Evolutionary conservation across 2,329 filamentous ascomycete species (phyloP), one percentile per base, ranked within the genome.

Genomic region (Tolypocladium capitatum): DNA sequence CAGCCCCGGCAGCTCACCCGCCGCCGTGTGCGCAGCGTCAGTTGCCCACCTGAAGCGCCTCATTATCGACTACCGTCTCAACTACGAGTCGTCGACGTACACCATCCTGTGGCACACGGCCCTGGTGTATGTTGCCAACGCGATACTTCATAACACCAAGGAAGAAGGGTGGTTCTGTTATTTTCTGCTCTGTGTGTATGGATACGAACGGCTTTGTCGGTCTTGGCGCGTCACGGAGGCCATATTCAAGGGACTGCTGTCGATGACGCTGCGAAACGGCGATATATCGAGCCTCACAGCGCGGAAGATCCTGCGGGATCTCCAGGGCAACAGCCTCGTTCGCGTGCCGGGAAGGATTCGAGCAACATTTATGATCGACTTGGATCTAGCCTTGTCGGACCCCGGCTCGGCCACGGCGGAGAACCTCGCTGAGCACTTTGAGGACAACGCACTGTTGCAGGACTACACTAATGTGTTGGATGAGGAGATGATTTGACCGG

Each of bases 81-180:
- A 58, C 6, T 59, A 63, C 43, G 48, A 48, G 2, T 59, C 56
- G 13, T 64, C 63, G 4, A 54, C 56, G 3, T 61, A 61, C 45
- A 64, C 63, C 1, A 59, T 67, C 1, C 53, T 67, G 5, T 68
- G 63, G 64, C 63, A 67, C 46, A 66, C 58, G 2, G 63, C 59
- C 1, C 52, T 67, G 5, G 58, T 65, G 8, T 67, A 67, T 45
- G 58, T 67, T 1, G 59, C 58, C 10, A 67, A 67, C 18, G 63
- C 60, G 5, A 55, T 66, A 36, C 51, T 67, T 3, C 54, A 54
- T n/a, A 53, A 58, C 2, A 55, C 52, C 0, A 38, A 49, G 2
- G 54, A 62, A 9, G 53, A 60, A 0, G 57, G 64, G 24, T 64
- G 60, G 63, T 60, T 56, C 4, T 53, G 56, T 5, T 65, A 65